phyloP scores from a whole-genome alignment of 2,329 filamentous ascomycete genomes.

The Curvularia hawaiiensis region DNA sequence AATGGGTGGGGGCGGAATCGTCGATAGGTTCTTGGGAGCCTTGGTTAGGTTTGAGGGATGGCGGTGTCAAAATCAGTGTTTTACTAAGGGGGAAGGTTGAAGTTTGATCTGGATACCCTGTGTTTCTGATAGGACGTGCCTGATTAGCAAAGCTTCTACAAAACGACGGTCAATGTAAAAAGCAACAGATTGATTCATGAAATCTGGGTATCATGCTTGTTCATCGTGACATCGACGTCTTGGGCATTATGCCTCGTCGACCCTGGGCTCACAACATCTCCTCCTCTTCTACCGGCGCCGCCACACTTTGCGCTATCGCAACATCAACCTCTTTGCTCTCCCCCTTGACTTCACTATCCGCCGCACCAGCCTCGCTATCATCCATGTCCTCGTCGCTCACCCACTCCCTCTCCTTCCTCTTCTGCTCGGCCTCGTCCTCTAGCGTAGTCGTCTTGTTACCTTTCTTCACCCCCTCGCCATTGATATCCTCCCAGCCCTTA shows the following conservation, averaged over 20 bases:
- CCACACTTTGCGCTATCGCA: slow-evolving; percentile 21
- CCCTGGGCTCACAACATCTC: slow-evolving; percentile 32
- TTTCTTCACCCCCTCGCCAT: slow-evolving; percentile 29
- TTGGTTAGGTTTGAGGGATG: background rate
- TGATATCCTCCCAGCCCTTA: slow-evolving; percentile 49
- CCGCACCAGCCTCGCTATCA: slow-evolving; percentile 25
- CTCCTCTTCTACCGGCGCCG: slow-evolving; percentile 27
- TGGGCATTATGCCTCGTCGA: background rate
- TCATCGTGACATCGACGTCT: background rate
- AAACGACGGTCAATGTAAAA: background rate
- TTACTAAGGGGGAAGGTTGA: background rate
- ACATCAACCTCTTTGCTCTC: slow-evolving; percentile 24
- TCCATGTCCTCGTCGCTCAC: slow-evolving; percentile 42
- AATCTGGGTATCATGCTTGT: slow-evolving; percentile 14
- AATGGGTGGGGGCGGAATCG: slow-evolving; percentile 10
- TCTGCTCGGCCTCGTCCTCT: slow-evolving; percentile 22
- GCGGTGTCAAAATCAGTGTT: background rate
- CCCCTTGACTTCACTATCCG: slow-evolving; percentile 11
- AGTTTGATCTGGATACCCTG: background rate
- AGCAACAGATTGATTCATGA: slow-evolving; percentile 10
- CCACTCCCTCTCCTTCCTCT: slow-evolving; percentile 28
- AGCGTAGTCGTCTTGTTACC: slow-evolving; percentile 26
- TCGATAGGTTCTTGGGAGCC: background rate
- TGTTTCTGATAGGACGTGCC: background rate
- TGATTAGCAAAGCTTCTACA: background rate